These are phyloP conservation scores for Persicaria maculosa DNA, from an alignment of 148 eudicot species.

Conservation along the genomic window DNA sequence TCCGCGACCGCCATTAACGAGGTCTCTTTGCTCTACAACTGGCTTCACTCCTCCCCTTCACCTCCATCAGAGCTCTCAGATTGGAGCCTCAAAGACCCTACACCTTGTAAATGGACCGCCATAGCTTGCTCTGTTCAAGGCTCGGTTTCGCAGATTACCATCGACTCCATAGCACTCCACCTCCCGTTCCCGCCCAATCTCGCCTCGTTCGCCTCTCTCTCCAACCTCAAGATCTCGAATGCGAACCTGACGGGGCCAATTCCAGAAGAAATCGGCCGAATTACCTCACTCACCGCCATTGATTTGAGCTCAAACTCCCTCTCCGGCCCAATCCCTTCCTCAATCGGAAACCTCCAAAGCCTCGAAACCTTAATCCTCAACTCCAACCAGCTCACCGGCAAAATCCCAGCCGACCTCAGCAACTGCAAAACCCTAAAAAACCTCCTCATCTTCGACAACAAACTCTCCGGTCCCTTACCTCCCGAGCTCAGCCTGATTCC, in stretches of 20 bases:
- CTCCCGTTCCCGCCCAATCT: slow-evolving; percentile 38
- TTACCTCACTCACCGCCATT: slow-evolving; percentile 20
- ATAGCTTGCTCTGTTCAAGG: slow-evolving; percentile 26
- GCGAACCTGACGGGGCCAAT: slow-evolving; percentile 49
- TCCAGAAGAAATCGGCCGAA: slow-evolving; percentile 35
- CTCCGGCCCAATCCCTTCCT: slow-evolving; percentile 36
- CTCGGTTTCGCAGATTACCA: slow-evolving; percentile 35
- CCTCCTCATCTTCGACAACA: slow-evolving; percentile 40
- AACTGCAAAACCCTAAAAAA: slow-evolving; percentile 30
- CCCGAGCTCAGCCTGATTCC: slow-evolving; percentile 28
- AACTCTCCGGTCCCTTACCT: slow-evolving; percentile 35
- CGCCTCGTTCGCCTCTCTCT: slow-evolving; percentile 28
- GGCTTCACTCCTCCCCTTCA: slow-evolving; percentile 26
- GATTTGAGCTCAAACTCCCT: slow-evolving; percentile 48
- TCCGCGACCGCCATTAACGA: slow-evolving; percentile 17
- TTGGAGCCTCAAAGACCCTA: slow-evolving; percentile 32
- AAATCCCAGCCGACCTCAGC: slow-evolving; percentile 36
- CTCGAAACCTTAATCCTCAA: slow-evolving; percentile 42
- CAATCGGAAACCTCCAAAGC: slow-evolving; percentile 32
- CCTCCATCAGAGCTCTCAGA: slow-evolving; percentile 23
- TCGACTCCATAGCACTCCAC: slow-evolving; percentile 30
- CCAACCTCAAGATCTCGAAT: slow-evolving; percentile 30
- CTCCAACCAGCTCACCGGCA: slow-evolving; percentile 52
- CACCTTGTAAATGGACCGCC: slow-evolving; percentile 46
- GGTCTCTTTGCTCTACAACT: slow-evolving; percentile 30